These are phyloP conservation scores for Ophiostoma ulmi DNA, from an alignment of 2,329 filamentous ascomycete genomes.

Conservation along the genomic window DNA sequence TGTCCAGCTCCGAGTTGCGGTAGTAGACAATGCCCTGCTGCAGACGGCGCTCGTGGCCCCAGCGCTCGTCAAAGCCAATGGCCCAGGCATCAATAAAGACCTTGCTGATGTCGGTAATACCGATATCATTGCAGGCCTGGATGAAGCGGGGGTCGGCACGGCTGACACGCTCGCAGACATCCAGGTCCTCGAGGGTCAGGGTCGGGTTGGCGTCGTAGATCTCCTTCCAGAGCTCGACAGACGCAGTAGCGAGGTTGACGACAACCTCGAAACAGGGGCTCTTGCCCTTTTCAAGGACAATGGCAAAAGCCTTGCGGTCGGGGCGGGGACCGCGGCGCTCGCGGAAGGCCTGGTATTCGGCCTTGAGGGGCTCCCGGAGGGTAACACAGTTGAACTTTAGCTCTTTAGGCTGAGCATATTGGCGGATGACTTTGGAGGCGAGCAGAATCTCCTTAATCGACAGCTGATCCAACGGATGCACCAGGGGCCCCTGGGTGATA, in stretches of 20 bases:
- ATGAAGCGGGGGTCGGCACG: conserved; percentile 80
- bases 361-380: conserved; percentile 78
- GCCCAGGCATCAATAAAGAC: conserved; percentile 97
- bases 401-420: conserved; percentile 61
- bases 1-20: conserved; percentile 75
- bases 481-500: conserved; percentile 32
- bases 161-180: conserved; percentile 69
- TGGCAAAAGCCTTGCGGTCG: conserved; percentile 67
- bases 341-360: conserved; percentile 75
- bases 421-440: conserved; percentile 62
- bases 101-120: conserved; percentile 81
- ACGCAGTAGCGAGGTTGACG: conserved; percentile 63
- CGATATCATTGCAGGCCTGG: conserved; percentile 82
- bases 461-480: conserved; percentile 47
- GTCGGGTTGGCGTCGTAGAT: conserved; percentile 76
- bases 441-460: conserved; percentile 49
- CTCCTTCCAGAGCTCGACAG: conserved; percentile 68
- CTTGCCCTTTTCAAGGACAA: conserved; percentile 73
- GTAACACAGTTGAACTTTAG: conserved; percentile 85
- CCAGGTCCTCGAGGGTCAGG: conserved; percentile 89
- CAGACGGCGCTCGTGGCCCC: conserved; percentile 70
- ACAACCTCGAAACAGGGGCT: conserved; percentile 77
- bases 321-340: conserved; percentile 55
- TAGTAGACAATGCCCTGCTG: conserved; percentile 97
- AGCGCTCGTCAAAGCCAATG: conserved; percentile 88